A percentile compares a stretch with the other conserved stretches of the same genome.
Conservation (phyloP, 2,329 filamentous ascomycete genomes). For the Sarocladiaceae sp. region DNA sequence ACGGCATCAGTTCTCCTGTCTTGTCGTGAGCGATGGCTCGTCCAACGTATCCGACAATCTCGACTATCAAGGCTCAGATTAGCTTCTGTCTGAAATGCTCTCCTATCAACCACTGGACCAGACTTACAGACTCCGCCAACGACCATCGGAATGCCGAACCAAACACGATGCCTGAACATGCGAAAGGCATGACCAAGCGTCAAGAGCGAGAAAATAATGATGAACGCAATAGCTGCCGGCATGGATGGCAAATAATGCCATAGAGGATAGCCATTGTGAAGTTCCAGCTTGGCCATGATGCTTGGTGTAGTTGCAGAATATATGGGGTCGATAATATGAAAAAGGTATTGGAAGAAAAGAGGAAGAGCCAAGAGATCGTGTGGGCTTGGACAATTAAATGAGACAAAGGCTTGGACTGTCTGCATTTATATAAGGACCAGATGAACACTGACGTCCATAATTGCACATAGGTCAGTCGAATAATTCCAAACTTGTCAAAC, state of each 20-base stretch:
- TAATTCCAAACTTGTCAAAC: too few relatives aligned
- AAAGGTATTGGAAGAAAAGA: too few relatives aligned
- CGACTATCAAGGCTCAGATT: constrained; percentile 20
- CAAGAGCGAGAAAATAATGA: constrained; percentile 35
- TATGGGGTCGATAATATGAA: too few relatives aligned
- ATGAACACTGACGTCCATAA: too few relatives aligned
- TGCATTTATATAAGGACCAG: too few relatives aligned
- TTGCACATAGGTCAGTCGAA: too few relatives aligned
- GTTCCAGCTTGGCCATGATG: constrained; percentile 8
- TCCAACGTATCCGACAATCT: constrained; percentile 29
- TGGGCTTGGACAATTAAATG: too few relatives aligned
- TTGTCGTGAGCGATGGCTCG: constrained; percentile 18
- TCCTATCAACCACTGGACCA: too few relatives aligned
- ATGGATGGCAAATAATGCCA: constrained; percentile 36
- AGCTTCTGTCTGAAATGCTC: too few relatives aligned
- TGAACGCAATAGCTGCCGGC: constrained; percentile 38
- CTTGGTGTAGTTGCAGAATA: background rate
- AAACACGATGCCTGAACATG: constrained; percentile 36
- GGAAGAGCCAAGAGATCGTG: too few relatives aligned
- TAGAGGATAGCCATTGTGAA: constrained; percentile 12
- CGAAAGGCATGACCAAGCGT: constrained; percentile 36
- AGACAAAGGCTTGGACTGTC: too few relatives aligned
- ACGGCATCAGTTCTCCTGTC: constrained; percentile 21
- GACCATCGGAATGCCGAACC: constrained; percentile 44
- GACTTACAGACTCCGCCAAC: constrained; percentile 41